Conservation (phyloP, 306 rosid species). For the Fragaria vesca region DNA sequence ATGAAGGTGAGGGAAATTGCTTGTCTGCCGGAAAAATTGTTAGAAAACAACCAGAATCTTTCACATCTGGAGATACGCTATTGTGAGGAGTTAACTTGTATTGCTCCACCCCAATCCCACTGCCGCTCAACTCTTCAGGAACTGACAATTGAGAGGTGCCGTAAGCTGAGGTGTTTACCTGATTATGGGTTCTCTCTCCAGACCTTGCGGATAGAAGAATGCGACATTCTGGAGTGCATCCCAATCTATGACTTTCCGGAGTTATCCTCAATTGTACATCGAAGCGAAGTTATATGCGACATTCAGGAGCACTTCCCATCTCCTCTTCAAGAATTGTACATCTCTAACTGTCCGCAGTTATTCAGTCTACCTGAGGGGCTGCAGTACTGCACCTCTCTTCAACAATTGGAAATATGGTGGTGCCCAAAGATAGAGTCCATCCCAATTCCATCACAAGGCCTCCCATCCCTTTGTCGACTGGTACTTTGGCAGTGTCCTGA, state of each 20-base stretch:
- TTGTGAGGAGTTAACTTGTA: background rate
- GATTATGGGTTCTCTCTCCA: background rate
- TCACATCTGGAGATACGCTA: background rate
- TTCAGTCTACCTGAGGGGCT: background rate
- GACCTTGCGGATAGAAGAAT: background rate
- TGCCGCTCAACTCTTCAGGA: background rate
- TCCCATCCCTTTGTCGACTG: background rate
- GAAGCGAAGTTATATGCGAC: no score
- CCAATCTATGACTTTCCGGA: no score
- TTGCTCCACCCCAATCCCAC: background rate
- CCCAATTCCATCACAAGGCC: background rate
- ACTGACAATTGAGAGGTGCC: rapidly evolving
- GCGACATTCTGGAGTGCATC: no score
- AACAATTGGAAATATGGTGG: rapidly evolving
- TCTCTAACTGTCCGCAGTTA: no score
- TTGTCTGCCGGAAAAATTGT: background rate
- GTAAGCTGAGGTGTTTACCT: background rate
- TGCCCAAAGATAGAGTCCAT: background rate
- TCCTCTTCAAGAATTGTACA: no score
- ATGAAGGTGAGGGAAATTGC: rapidly evolving
- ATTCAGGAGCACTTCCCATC: no score
- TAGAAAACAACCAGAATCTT: background rate
- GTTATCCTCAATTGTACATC: no score
- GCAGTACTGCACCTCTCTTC: background rate
- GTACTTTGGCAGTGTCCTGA: background rate